These are phyloP conservation scores for Parietichytrium sp. DNA, from an alignment of 108 stramenopile genomes.

Conservation along the genomic window DNA sequence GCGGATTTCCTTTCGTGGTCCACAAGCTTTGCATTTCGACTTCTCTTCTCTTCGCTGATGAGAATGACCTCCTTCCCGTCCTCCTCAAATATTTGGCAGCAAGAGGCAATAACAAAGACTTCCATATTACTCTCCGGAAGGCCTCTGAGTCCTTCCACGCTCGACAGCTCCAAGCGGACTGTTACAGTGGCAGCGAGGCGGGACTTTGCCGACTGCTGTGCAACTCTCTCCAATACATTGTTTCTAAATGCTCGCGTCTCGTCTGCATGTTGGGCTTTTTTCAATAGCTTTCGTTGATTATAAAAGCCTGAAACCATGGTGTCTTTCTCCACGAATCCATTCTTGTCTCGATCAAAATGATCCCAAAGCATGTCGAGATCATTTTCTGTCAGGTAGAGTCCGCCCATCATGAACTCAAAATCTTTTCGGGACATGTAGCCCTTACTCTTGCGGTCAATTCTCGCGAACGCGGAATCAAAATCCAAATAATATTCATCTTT, in stretches of 20 bases:
- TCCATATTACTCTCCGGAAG: neutral
- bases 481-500: neutral
- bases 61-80: neutral
- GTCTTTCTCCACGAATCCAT: neutral
- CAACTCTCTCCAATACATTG: neutral
- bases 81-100: constrained; percentile 28
- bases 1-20: neutral
- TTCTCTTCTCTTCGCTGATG: constrained; percentile 2
- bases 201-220: neutral
- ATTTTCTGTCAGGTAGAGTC: neutral
- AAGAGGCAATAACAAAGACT: neutral
- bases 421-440: neutral
- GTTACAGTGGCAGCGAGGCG: neutral
- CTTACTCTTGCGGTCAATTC: neutral
- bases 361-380: neutral
- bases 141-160: neutral
- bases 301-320: constrained; percentile 33
- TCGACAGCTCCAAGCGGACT: neutral
- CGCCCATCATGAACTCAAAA: neutral
- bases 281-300: neutral
- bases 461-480: neutral
- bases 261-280: neutral
- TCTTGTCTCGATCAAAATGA: neutral
- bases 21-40: neutral
- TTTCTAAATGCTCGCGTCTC: neutral